A percentile compares a stretch with the other conserved stretches of the same genome.
phyloP scores from a whole-genome alignment of 2,329 filamentous ascomycete species.

The Bipolaris sorokiniana region DNA sequence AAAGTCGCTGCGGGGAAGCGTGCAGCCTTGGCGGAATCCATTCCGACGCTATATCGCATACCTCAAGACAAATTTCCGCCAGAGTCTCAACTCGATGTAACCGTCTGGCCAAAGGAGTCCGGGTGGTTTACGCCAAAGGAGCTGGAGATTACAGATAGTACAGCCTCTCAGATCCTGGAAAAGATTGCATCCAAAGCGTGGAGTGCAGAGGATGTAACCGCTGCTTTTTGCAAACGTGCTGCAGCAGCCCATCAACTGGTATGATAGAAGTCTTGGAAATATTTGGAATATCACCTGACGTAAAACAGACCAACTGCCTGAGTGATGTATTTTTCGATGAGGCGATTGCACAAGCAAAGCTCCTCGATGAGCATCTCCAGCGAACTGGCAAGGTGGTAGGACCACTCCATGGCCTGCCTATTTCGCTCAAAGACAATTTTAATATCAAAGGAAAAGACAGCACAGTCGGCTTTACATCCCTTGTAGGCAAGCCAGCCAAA shows the following conservation, averaged over 20 bases:
- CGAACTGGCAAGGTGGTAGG: constrained; percentile 59
- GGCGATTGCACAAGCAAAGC: constrained; percentile 58
- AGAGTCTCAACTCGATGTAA: constrained; percentile 62
- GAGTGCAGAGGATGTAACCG: constrained; percentile 60
- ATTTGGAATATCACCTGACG: constrained; percentile 1
- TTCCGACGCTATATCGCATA: constrained; percentile 65
- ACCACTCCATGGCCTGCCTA: constrained; percentile 70
- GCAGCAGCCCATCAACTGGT: constrained; percentile 63
- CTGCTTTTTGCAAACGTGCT: constrained; percentile 62
- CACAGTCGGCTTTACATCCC: constrained; percentile 68
- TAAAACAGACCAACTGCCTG: constrained; percentile 62
- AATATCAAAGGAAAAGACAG: constrained; percentile 65
- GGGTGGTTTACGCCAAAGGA: constrained; percentile 65
- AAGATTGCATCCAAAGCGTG: constrained; percentile 53
- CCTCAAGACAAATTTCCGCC: constrained; percentile 61
- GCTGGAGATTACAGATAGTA: constrained; percentile 57
- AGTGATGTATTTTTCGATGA: constrained; percentile 63
- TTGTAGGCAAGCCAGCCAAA: constrained; percentile 64
- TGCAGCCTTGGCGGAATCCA: constrained; percentile 54
- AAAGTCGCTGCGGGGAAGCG: constrained; percentile 54
- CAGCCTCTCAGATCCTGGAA: constrained; percentile 50
- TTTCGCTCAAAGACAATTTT: constrained; percentile 75
- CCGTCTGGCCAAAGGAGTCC: constrained; percentile 60
- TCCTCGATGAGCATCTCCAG: constrained; percentile 59
- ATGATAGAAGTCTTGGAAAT: constrained; percentile 7